phyloP scores from a whole-genome alignment of 1,284 basidiomycete species.

The Apiotrichum gamsii region DNA sequence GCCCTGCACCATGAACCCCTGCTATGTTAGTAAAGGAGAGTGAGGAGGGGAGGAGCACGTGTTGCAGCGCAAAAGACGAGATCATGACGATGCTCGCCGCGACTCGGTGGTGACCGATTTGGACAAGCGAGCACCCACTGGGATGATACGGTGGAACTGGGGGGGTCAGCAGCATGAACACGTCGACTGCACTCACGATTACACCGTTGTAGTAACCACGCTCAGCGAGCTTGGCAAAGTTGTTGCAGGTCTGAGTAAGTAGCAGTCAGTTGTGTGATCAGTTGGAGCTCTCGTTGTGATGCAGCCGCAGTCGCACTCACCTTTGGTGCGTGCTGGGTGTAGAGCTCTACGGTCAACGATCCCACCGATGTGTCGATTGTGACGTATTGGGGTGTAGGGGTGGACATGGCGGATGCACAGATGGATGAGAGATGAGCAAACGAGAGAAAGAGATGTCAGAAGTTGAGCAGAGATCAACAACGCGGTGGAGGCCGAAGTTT shows the following conservation, averaged over 20 bases:
- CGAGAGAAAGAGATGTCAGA: no score
- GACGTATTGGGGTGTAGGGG: conserved; percentile 46
- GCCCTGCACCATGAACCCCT: conserved; percentile 95
- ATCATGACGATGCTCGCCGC: no score
- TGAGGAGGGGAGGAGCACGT: background rate
- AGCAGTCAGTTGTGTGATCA: no score
- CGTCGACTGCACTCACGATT: conserved; percentile 36
- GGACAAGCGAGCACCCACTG: conserved; percentile 56
- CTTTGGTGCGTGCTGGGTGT: conserved; percentile 82
- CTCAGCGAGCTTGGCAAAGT: conserved; percentile 79
- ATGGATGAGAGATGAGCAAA: background rate
- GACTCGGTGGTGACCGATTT: no score
- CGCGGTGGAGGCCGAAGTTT: no score
- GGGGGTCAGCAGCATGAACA: background rate
- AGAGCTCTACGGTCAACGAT: conserved; percentile 81
- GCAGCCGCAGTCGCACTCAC: conserved; percentile 52
- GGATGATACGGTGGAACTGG: conserved; percentile 76
- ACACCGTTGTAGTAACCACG: conserved; percentile 72
- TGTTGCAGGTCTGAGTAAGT: conserved; percentile 68
- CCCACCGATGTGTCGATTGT: conserved; percentile 80
- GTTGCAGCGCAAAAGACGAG: no score
- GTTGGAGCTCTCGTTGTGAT: no score
- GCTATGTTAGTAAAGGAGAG: background rate
- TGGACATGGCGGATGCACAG: conserved; percentile 5
- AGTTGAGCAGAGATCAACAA: no score